Conservation (phyloP, 2,329 filamentous ascomycete species). For the Nemania bipapillata region DNA sequence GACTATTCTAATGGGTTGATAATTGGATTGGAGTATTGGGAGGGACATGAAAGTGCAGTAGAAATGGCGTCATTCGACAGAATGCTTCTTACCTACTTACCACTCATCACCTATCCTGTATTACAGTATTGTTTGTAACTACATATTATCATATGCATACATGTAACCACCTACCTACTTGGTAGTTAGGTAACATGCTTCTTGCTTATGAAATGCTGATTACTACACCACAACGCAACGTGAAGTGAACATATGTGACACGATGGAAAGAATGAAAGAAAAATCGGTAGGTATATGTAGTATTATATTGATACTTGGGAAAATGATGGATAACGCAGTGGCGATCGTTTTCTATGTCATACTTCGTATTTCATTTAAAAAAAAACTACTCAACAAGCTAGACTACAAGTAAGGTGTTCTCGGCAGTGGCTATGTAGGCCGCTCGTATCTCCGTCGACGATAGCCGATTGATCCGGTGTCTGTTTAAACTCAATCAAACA, state of each 20-base stretch:
- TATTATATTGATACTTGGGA: background rate
- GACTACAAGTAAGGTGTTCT: background rate
- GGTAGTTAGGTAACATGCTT: background rate
- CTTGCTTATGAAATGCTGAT: constrained; percentile 11
- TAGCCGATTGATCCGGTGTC: background rate
- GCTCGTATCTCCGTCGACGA: background rate
- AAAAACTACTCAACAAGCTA: background rate
- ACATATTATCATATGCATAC: background rate
- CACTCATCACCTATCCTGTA: too few relatives aligned
- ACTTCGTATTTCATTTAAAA: constrained; percentile 4
- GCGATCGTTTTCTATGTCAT: background rate
- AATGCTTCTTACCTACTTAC: background rate
- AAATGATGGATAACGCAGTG: background rate
- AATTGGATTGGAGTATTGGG: constrained; percentile 7
- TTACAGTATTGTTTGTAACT: background rate
- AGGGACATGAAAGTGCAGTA: background rate
- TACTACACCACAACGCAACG: constrained; percentile 3
- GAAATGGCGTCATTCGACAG: constrained; percentile 28
- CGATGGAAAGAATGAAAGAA: background rate
- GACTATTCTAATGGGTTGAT: background rate
- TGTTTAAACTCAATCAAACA: background rate
- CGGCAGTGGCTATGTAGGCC: background rate
- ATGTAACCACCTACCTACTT: background rate
- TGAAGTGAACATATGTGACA: background rate
- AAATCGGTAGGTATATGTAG: background rate